Evolutionary conservation across 2,329 filamentous ascomycete species (phyloP).

Genomic region (Cladosporium sp.): DNA sequence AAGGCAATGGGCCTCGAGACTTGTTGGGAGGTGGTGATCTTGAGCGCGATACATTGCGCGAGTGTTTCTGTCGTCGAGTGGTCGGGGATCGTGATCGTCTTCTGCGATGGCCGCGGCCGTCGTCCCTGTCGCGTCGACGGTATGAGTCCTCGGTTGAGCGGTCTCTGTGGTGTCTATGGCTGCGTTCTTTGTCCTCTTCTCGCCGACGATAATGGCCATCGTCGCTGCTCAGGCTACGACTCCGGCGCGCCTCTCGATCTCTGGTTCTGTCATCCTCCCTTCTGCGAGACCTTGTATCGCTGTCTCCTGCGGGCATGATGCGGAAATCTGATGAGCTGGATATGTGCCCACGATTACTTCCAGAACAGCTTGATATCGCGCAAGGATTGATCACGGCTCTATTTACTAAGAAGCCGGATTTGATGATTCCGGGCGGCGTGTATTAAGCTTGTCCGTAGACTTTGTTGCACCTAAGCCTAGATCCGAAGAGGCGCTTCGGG

Average conservation of each 20-base stretch:
- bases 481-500: neutral
- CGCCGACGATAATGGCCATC: conserved; percentile 3
- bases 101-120: conserved; percentile 19
- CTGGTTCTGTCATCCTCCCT: conserved; percentile 8
- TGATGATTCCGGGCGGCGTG: too few species aligned
- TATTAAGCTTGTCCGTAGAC: too few species aligned
- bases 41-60: conserved; percentile 22
- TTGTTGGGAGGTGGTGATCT: conserved; percentile 34
- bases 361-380: neutral
- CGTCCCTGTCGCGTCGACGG: conserved; percentile 11
- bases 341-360: neutral
- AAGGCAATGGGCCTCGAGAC: conserved; percentile 41
- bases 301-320: neutral
- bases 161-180: neutral
- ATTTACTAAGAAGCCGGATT: too few species aligned
- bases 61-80: conserved; percentile 33
- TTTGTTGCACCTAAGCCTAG: neutral
- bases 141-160: conserved; percentile 2
- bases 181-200: conserved; percentile 13
- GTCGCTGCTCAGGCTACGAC: conserved; percentile 9
- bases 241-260: conserved; percentile 14
- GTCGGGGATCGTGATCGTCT: conserved; percentile 26
- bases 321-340: too few species aligned
- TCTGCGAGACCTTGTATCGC: neutral
- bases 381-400: too few species aligned